Evolutionary conservation across 1,284 basidiomycete species (phyloP).

Genomic region (Caloboletus inedulis): DNA sequence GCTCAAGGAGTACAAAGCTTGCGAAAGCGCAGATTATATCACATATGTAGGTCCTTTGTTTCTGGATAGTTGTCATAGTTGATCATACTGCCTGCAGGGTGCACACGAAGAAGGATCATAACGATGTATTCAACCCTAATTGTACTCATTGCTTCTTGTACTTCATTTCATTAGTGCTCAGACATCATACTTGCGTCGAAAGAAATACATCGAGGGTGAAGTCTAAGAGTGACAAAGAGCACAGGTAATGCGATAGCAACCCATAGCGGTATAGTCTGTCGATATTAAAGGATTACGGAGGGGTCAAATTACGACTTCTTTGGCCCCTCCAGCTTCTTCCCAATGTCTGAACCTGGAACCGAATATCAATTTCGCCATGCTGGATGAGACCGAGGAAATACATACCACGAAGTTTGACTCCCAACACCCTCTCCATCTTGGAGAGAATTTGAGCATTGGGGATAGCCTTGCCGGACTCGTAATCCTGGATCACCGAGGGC

Average conservation of each 20-base stretch:
- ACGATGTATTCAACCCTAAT: slow-evolving; percentile 3
- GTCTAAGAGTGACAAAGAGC: slow-evolving; percentile 24
- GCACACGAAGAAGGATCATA: slow-evolving; percentile 28
- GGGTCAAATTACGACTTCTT: slow-evolving; percentile 60
- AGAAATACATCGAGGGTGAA: slow-evolving; percentile 25
- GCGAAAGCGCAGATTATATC: slow-evolving; percentile 90
- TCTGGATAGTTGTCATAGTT: neutral
- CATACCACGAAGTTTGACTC: slow-evolving; percentile 89
- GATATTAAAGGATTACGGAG: slow-evolving; percentile 27
- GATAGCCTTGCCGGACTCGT: slow-evolving; percentile 86
- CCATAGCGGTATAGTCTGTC: slow-evolving; percentile 16
- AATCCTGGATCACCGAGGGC: slow-evolving; percentile 83
- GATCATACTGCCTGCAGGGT: slow-evolving; percentile 16
- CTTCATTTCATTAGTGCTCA: slow-evolving; percentile 1
- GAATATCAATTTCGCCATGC: slow-evolving; percentile 5
- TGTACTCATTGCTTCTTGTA: slow-evolving; percentile 12
- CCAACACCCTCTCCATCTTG: slow-evolving; percentile 89
- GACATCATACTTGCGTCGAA: slow-evolving; percentile 1
- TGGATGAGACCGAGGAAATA: slow-evolving; percentile 8
- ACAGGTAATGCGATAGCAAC: slow-evolving; percentile 14
- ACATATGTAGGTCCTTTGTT: slow-evolving; percentile 56
- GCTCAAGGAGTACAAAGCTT: slow-evolving; percentile 89
- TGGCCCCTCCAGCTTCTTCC: slow-evolving; percentile 74
- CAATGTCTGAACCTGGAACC: slow-evolving; percentile 65
- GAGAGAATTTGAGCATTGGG: slow-evolving; percentile 88